phyloP scores from a whole-genome alignment of 176 grass and related monocot genomes.

The Aegilops longissima region DNA sequence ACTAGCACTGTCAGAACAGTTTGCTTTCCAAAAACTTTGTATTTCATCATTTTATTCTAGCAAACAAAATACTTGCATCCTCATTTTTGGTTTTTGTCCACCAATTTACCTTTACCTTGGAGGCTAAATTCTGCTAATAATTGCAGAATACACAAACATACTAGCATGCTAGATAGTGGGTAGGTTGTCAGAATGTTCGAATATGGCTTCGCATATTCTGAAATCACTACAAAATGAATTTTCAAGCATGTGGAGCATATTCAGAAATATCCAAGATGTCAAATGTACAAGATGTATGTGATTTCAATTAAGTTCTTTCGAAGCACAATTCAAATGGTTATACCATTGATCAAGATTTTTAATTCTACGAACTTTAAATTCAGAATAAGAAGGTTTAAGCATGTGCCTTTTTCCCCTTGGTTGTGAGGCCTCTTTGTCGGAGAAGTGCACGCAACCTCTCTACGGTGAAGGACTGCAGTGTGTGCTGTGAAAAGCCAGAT shows the following conservation, averaged over 20 bases:
- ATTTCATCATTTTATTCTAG: not conserved
- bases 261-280: not conserved
- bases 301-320: not conserved
- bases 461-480: constrained; percentile 77
- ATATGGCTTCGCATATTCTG: not conserved
- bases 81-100: not conserved
- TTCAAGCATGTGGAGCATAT: not conserved
- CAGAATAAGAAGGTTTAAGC: constrained; percentile 9
- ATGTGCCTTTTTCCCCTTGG: constrained; percentile 83
- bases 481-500: constrained; percentile 59
- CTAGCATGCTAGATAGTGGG: not conserved
- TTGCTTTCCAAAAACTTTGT: not conserved
- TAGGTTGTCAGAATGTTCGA: not conserved
- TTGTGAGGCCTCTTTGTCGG: constrained; percentile 68
- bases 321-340: constrained; percentile 23
- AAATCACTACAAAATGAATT: constrained; percentile 9
- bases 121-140: not conserved
- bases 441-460: constrained; percentile 77
- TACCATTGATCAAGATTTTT: not conserved
- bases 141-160: not conserved
- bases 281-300: not conserved
- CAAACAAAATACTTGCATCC: not conserved
- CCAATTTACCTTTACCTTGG: not conserved
- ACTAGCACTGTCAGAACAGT: not conserved
- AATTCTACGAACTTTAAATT: not conserved